Evolutionary conservation across 768 basidiomycete genomes (phyloP), one percentile per base, ranked within the genome.

Genomic region (Arthromyces matolae): DNA sequence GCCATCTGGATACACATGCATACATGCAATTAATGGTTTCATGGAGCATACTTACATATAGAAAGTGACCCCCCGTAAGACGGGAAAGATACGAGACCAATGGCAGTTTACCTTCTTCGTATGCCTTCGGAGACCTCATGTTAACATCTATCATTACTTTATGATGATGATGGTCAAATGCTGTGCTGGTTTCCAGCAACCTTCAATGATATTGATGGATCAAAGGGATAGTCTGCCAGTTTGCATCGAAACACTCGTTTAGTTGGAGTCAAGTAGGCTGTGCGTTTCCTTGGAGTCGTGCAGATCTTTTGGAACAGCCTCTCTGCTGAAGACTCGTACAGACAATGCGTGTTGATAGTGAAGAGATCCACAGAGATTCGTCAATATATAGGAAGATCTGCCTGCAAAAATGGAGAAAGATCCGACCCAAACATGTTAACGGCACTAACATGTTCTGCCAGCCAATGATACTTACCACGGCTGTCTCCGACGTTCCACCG

Each of bases 161-260:
- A n/a, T n/a, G n/a, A 7, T 56, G 44, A 45, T 47, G 37, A 45
- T n/a, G 19, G 32, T 45, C 33, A 49, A 41, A 40, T 22, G 55
- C 44, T 48, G 59, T 53, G 52, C 48, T n/a, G 54, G 58, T 60
- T 39, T 56, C 57, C 50, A 55, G 50, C 35, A 52, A 57, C 47
- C 39, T 52, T 43, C 22, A 39, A 10, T 49, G 31, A 44, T 47
- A 37, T 36, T 54, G 50, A 53, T 38, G 40, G 32, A 31, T 14
- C 34, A 46, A 47, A 25, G 22, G 19, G 16, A 36, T 25, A 24
- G 44, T 45, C 36, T 50, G 28, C 34, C 22, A 38, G 39, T 40
- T 47, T 19, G n/a, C 29, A 38, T 19, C 14, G 41, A 50, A 50
- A 52, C 45, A 18, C 34, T 14, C 9, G 19, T 20, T 35, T 23